Evolutionary conservation across 805 yeast species (phyloP).

Genomic region (Kodamaea laetipori): DNA sequence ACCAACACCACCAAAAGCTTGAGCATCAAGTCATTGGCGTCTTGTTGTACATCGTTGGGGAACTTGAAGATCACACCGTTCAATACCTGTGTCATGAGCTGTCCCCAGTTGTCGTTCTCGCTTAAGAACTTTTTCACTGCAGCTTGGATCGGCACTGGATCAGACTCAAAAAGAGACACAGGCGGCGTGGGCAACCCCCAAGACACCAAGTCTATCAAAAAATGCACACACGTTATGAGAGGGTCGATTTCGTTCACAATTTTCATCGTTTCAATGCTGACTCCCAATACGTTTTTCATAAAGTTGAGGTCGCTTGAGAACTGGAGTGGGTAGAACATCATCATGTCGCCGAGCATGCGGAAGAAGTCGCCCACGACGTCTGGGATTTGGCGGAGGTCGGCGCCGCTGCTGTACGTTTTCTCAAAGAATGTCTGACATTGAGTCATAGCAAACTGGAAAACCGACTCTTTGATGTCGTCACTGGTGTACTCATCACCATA

Average conservation of each 20-base stretch:
- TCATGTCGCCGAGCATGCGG: constrained; percentile 73
- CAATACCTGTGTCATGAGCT: constrained; percentile 54
- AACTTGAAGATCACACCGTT: constrained; percentile 71
- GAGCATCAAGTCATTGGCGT: constrained; percentile 72
- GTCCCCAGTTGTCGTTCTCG: constrained; percentile 53
- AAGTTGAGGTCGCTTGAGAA: constrained; percentile 49
- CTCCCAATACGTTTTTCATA: constrained; percentile 55
- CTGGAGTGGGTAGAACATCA: constrained; percentile 70
- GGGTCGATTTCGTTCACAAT: constrained; percentile 70
- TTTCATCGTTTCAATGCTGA: constrained; percentile 55
- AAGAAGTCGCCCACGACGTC: constrained; percentile 87
- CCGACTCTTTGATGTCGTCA: constrained; percentile 55
- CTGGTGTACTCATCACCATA: constrained; percentile 57
- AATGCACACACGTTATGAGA: constrained; percentile 67
- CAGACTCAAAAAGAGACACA: constrained; percentile 59
- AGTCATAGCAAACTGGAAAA: constrained; percentile 72
- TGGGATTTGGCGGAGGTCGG: constrained; percentile 46
- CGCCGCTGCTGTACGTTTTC: constrained; percentile 18
- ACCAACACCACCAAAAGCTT: constrained; percentile 59
- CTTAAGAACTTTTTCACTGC: constrained; percentile 41
- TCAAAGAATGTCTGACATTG: constrained; percentile 63
- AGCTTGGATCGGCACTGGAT: constrained; percentile 35
- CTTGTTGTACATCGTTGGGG: constrained; percentile 68
- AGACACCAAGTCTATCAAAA: constrained; percentile 74
- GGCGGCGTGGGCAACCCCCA: constrained; percentile 89